A percentile compares a stretch with the other conserved stretches of the same genome.
Conservation (phyloP, 176 grass and related monocot species). For the Canna indica region DNA sequence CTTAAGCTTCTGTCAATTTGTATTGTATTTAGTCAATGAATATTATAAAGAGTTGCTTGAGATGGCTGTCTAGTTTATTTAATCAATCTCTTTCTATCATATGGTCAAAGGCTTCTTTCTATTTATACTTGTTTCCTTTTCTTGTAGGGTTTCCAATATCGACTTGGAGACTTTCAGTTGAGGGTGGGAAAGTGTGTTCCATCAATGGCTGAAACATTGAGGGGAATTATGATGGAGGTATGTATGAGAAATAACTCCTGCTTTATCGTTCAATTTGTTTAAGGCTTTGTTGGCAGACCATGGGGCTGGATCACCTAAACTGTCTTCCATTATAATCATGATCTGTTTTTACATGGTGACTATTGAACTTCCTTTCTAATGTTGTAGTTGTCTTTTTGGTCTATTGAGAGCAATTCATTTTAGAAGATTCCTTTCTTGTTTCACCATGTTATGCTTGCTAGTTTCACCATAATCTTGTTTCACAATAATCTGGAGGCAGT, state of each 20-base stretch:
- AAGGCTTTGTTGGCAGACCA: not conserved
- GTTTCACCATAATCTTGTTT: too few species aligned
- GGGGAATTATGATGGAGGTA: constrained; percentile 98
- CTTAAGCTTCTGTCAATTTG: not conserved
- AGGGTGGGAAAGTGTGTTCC: constrained; percentile 87
- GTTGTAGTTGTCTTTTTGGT: not conserved
- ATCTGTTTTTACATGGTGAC: not conserved
- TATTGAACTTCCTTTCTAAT: not conserved
- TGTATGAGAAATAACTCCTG: not conserved
- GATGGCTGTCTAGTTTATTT: not conserved
- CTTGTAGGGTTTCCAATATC: constrained; percentile 72
- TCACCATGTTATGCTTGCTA: not conserved
- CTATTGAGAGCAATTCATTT: not conserved
- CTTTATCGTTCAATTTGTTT: not conserved
- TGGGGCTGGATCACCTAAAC: not conserved
- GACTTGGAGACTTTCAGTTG: constrained; percentile 73
- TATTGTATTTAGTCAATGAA: not conserved
- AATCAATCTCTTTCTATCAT: not conserved
- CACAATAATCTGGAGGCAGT: too few species aligned
- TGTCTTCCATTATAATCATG: not conserved
- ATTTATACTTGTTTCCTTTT: constrained; percentile 1
- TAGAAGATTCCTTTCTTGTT: not conserved
- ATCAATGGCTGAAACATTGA: constrained; percentile 49
- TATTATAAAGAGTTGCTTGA: not conserved
- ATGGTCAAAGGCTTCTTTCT: not conserved